Evolutionary conservation across 306 rosid species (phyloP).

Genomic region (Luffa aegyptiaca): DNA sequence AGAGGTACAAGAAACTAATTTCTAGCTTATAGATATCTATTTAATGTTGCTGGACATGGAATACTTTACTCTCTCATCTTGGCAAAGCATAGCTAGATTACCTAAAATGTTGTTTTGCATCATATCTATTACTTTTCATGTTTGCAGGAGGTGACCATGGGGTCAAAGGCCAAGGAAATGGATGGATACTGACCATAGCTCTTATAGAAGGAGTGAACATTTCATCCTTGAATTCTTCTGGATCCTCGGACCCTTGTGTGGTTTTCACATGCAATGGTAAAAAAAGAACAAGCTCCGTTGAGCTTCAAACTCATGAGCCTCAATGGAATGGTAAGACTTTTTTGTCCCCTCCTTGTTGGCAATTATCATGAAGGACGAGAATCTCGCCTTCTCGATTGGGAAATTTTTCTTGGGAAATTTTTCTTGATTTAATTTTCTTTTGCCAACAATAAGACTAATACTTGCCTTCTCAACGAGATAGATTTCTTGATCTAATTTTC

Average conservation of each 20-base stretch:
- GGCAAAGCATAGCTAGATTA: background rate
- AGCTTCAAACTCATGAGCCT: slow-evolving; percentile 65
- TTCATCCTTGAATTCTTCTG: slow-evolving; percentile 49
- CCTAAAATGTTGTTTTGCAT: background rate
- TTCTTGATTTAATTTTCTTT: background rate
- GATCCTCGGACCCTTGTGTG: slow-evolving; percentile 67
- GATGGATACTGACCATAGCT: slow-evolving; percentile 86
- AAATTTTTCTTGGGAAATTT: background rate
- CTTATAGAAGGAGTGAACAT: slow-evolving; percentile 63
- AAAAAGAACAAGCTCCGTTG: slow-evolving; percentile 88
- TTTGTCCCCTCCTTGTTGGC: background rate
- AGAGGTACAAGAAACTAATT: slow-evolving; percentile 31
- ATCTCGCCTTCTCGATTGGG: background rate
- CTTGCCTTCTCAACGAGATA: background rate
- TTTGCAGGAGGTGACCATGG: slow-evolving; percentile 74
- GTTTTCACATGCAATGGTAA: slow-evolving; percentile 75
- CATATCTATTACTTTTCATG: background rate
- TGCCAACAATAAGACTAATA: background rate
- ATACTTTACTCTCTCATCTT: background rate
- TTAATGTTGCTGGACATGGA: background rate
- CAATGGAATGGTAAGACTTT: slow-evolving; percentile 74
- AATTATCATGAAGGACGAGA: background rate
- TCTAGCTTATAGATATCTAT: background rate
- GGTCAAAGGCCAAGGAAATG: slow-evolving; percentile 68
- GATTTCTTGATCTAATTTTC: background rate